Conservation (phyloP, 805 yeast species). For the Ogataea pilisensis region DNA sequence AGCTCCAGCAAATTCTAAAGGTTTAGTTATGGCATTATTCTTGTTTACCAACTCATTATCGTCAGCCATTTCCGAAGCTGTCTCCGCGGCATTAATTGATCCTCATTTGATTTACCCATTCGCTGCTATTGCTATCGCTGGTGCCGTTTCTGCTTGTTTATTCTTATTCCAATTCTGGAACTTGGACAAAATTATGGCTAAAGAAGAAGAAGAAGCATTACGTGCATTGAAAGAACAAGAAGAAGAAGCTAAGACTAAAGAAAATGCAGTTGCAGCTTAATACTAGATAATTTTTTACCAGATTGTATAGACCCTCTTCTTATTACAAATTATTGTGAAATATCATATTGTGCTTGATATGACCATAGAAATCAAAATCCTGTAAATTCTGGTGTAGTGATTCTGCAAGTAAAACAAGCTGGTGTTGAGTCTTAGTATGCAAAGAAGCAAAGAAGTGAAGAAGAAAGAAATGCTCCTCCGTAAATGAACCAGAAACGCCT, state of each 20-base stretch:
- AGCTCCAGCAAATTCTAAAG: constrained; percentile 49
- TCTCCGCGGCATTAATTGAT: constrained; percentile 37
- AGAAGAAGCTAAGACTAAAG: background rate
- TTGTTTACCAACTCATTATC: constrained; percentile 40
- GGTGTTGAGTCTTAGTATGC: too few relatives aligned
- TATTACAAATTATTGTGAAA: too few relatives aligned
- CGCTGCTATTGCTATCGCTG: constrained; percentile 36
- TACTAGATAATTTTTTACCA: too few relatives aligned
- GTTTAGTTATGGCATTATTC: constrained; percentile 45
- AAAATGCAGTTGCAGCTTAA: constrained; percentile 1
- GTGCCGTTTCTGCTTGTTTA: constrained; percentile 30
- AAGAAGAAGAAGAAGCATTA: constrained; percentile 20
- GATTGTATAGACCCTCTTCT: too few relatives aligned
- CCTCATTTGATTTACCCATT: constrained; percentile 42
- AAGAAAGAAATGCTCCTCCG: too few relatives aligned
- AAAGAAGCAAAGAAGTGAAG: too few relatives aligned
- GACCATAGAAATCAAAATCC: too few relatives aligned
- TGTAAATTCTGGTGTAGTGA: too few relatives aligned
- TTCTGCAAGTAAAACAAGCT: too few relatives aligned
- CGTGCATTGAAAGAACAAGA: constrained; percentile 1
- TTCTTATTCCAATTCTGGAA: constrained; percentile 29
- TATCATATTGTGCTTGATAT: too few relatives aligned
- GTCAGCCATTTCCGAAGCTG: constrained; percentile 43
- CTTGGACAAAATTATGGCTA: constrained; percentile 27
- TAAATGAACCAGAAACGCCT: too few relatives aligned